phyloP scores from a whole-genome alignment of 257 asterid species.

The Fraxinus americana region DNA sequence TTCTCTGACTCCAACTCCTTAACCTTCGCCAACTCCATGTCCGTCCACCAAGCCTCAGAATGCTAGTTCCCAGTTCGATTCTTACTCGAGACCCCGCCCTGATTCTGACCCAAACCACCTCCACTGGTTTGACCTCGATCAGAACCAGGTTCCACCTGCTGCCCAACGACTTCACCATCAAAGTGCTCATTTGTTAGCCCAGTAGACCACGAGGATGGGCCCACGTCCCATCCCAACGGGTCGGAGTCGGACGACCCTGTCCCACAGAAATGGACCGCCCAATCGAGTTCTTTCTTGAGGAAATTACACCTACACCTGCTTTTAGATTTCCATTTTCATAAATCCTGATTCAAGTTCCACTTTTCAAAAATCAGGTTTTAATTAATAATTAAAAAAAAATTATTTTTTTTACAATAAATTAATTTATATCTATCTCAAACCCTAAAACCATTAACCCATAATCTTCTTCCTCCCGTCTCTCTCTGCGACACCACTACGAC shows the following conservation, averaged over 20 bases:
- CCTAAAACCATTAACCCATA: no score
- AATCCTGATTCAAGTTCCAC: no score
- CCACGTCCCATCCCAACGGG: constrained; percentile 67
- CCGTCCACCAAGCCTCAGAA: constrained; percentile 53
- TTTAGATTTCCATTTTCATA: no score
- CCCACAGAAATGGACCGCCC: constrained; percentile 56
- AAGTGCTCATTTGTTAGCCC: constrained; percentile 89
- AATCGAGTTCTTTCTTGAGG: constrained; percentile 33
- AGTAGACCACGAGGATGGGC: constrained; percentile 75
- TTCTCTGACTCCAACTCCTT: constrained; percentile 47
- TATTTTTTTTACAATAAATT: no score
- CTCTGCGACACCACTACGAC: no score
- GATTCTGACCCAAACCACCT: constrained; percentile 10
- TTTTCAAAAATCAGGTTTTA: no score
- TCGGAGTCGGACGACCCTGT: constrained; percentile 35
- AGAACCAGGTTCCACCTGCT: constrained; percentile 37
- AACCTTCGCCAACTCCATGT: constrained; percentile 40
- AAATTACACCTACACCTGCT: no score
- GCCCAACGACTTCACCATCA: constrained; percentile 80
- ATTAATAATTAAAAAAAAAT: no score
- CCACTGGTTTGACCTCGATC: constrained; percentile 16
- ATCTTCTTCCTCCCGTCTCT: no score
- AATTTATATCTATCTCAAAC: no score
- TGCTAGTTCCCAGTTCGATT: constrained; percentile 11
- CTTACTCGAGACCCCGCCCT: constrained; percentile 1